Conservation (phyloP, 768 basidiomycete species). For the Zangia roseola region DNA sequence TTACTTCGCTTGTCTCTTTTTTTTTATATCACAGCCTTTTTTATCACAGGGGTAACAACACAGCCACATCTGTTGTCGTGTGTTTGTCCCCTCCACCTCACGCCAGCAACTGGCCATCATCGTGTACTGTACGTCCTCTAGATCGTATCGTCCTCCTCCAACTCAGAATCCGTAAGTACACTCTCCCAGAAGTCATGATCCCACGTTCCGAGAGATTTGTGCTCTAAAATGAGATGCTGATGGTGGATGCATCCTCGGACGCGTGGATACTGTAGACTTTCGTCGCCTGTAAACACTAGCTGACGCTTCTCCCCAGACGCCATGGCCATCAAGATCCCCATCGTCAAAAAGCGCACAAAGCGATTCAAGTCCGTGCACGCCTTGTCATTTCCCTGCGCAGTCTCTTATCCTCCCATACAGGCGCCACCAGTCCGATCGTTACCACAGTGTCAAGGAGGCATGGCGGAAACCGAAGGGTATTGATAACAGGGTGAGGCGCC, state of each 20-base stretch:
- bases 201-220: neutral
- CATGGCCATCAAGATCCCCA: constrained; percentile 56
- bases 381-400: neutral
- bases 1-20: too few relatives aligned
- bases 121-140: too few relatives aligned
- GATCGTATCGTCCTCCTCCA: constrained; percentile 46
- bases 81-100: constrained; percentile 21
- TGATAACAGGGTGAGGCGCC: constrained; percentile 94
- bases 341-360: constrained; percentile 97
- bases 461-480: constrained; percentile 99
- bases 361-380: constrained; percentile 81
- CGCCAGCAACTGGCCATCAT: neutral
- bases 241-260: constrained; percentile 24
- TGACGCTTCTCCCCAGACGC: constrained; percentile 27
- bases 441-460: constrained; percentile 94
- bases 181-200: neutral
- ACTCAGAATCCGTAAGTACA: constrained; percentile 54
- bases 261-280: constrained; percentile 20
- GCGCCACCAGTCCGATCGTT: constrained; percentile 99
- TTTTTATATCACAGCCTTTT: too few relatives aligned
- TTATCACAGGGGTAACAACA: constrained; percentile 7
- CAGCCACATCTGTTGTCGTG: constrained; percentile 26
- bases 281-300: constrained; percentile 4
- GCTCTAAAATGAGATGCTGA: neutral
- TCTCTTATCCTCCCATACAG: constrained; percentile 39